phyloP scores from a whole-genome alignment of 768 basidiomycete species.

The Dendrothele bispora region DNA sequence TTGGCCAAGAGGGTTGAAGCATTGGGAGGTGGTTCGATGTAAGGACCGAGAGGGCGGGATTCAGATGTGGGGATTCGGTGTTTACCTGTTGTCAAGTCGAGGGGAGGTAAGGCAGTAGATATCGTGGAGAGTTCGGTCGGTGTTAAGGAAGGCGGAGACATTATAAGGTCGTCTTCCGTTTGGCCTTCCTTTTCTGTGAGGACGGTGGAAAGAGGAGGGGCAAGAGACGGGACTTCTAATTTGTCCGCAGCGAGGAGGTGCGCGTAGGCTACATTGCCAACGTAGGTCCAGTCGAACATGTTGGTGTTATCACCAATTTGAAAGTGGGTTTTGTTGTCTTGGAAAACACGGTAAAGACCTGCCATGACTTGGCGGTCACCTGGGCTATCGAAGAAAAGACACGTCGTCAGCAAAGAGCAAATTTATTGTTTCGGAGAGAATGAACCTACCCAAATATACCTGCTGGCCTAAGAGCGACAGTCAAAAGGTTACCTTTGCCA shows the following conservation, averaged over 20 bases:
- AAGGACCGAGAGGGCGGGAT: constrained; percentile 84
- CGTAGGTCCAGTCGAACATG: constrained; percentile 95
- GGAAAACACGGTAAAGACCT: constrained; percentile 78
- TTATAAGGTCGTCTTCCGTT: constrained; percentile 21
- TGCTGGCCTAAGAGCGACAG: constrained; percentile 88
- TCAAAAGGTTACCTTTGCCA: constrained; percentile 78
- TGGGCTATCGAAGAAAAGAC: constrained; percentile 50
- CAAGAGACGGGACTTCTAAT: constrained; percentile 55
- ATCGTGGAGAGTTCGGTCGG: constrained; percentile 42
- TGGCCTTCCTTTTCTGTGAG: constrained; percentile 38
- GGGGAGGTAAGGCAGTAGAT: constrained; percentile 53
- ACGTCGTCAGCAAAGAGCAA: background rate
- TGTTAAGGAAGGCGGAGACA: constrained; percentile 41
- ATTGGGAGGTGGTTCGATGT: constrained; percentile 57
- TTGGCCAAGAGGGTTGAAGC: constrained; percentile 56
- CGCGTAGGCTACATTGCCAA: constrained; percentile 92
- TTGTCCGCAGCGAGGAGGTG: constrained; percentile 94
- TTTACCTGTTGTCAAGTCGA: constrained; percentile 64
- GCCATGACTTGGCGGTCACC: constrained; percentile 87
- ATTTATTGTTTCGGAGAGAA: background rate
- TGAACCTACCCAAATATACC: constrained; percentile 89
- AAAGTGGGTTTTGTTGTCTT: constrained; percentile 82
- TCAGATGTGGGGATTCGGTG: constrained; percentile 74
- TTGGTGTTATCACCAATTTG: constrained; percentile 95
- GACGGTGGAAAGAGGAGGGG: constrained; percentile 34